Conservation (phyloP, 805 yeast genomes). For the Schwanniomyces occidentalis region DNA sequence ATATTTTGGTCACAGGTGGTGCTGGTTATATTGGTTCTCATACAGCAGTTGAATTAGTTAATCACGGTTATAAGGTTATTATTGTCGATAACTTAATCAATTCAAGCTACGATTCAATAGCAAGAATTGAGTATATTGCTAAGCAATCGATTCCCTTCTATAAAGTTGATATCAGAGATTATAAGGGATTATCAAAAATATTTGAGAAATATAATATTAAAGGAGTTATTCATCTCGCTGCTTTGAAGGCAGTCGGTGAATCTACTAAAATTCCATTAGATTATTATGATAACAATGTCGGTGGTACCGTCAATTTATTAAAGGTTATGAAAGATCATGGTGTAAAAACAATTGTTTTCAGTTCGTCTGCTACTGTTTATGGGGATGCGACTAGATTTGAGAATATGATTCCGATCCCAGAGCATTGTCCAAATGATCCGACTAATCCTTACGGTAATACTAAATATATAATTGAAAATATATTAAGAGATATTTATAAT, state of each 20-base stretch:
- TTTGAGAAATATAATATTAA: slow-evolving; percentile 50
- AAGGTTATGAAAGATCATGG: slow-evolving; percentile 48
- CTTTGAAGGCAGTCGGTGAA: slow-evolving; percentile 82
- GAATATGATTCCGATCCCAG: slow-evolving; percentile 77
- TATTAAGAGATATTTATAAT: slow-evolving; percentile 53
- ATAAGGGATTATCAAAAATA: slow-evolving; percentile 46
- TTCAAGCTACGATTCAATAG: slow-evolving; percentile 65
- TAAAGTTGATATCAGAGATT: slow-evolving; percentile 56
- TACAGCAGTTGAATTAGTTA: slow-evolving; percentile 63
- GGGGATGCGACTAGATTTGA: slow-evolving; percentile 77
- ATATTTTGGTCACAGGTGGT: slow-evolving; percentile 78
- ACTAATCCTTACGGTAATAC: slow-evolving; percentile 79
- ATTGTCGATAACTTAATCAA: slow-evolving; percentile 70
- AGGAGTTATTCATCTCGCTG: slow-evolving; percentile 78
- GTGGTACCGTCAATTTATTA: slow-evolving; percentile 62
- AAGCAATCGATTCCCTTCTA: slow-evolving; percentile 52
- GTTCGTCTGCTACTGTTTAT: slow-evolving; percentile 81
- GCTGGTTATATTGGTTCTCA: slow-evolving; percentile 88
- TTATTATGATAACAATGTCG: slow-evolving; percentile 68
- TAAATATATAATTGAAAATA: slow-evolving; percentile 63
- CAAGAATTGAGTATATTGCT: slow-evolving; percentile 58
- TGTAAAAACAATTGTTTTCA: slow-evolving; percentile 62
- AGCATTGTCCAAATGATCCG: slow-evolving; percentile 71
- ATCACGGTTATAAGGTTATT: slow-evolving; percentile 67
- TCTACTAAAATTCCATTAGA: slow-evolving; percentile 64